These are phyloP conservation scores for Candida oleophila DNA, from an alignment of 805 yeast species.

Conservation along the genomic window DNA sequence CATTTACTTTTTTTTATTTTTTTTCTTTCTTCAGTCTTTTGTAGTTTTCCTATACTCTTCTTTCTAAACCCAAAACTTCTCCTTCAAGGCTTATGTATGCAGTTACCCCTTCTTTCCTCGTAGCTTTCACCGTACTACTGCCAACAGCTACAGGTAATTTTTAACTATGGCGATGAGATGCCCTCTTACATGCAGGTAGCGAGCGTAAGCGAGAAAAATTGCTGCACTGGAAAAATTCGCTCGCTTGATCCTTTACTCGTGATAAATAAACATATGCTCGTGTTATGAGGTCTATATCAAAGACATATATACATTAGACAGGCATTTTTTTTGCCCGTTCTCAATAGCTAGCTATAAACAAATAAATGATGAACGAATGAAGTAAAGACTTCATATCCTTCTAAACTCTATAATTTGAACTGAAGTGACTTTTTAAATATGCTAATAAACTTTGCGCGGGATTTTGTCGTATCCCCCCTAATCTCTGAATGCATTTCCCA, in stretches of 20 bases:
- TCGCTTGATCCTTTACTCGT: too few relatives aligned
- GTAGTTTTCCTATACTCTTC: neutral
- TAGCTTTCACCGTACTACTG: slow-evolving; percentile 5
- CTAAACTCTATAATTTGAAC: too few relatives aligned
- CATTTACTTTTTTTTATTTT: neutral
- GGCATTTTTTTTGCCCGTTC: too few relatives aligned
- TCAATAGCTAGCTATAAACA: too few relatives aligned
- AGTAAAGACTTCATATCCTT: too few relatives aligned
- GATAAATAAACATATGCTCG: too few relatives aligned
- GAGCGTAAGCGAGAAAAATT: neutral
- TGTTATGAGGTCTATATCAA: too few relatives aligned
- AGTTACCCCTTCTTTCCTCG: neutral
- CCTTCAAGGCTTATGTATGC: neutral
- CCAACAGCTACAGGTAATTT: neutral
- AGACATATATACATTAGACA: too few relatives aligned
- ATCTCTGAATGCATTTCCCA: slow-evolving; percentile 12
- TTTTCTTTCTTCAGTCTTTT: neutral
- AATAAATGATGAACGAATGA: too few relatives aligned
- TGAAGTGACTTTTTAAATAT: neutral
- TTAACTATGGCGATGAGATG: neutral
- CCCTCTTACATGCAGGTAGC: neutral
- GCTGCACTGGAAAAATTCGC: neutral
- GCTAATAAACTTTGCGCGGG: neutral
- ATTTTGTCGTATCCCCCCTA: neutral
- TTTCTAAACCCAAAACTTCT: too few relatives aligned